These are phyloP conservation scores for Bipolaris bicolor DNA, from an alignment of 2,329 filamentous ascomycete genomes.

Conservation along the genomic window DNA sequence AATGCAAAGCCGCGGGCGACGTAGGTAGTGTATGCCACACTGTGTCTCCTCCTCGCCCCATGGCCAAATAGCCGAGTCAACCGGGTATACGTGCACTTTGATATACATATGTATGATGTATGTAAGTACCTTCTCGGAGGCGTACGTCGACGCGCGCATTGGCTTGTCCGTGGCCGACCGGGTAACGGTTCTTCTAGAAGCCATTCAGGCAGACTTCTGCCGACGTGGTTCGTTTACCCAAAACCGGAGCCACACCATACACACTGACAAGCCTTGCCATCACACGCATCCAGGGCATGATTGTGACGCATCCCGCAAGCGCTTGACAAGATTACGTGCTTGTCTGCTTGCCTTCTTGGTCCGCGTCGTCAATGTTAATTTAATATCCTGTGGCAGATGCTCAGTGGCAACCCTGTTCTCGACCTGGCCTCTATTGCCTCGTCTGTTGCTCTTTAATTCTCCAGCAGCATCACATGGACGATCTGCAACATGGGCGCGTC, in stretches of 20 bases:
- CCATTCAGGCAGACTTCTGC: slow-evolving; percentile 25
- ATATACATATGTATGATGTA: slow-evolving; percentile 26
- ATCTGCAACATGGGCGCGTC: slow-evolving; percentile 34
- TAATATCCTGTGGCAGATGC: slow-evolving; percentile 30
- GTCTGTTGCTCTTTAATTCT: slow-evolving; percentile 21
- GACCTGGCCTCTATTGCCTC: slow-evolving; percentile 13
- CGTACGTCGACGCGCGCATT: slow-evolving; percentile 17
- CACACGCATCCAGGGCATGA: background rate
- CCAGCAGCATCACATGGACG: slow-evolving; percentile 22
- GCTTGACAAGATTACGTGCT: slow-evolving; percentile 15
- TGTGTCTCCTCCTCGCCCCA: slow-evolving; percentile 29
- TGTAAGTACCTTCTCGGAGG: background rate
- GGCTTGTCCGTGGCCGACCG: slow-evolving; percentile 29
- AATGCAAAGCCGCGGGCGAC: slow-evolving; percentile 24
- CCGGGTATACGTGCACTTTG: slow-evolving; percentile 36
- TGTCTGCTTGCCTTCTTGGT: slow-evolving; percentile 6
- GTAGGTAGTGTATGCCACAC: slow-evolving; percentile 7
- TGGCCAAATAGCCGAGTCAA: slow-evolving; percentile 46
- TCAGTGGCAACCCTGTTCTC: slow-evolving; percentile 25
- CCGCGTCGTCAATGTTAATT: slow-evolving; percentile 28
- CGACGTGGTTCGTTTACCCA: slow-evolving; percentile 18
- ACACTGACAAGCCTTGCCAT: slow-evolving; percentile 1
- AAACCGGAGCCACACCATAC: slow-evolving; percentile 18
- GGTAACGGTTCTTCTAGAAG: slow-evolving; percentile 37
- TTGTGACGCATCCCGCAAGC: slow-evolving; percentile 3